Evolutionary conservation across 495 filamentous ascomycete genomes (phyloP), one percentile per base, ranked within the genome.

Genomic region (Hypoxylon crocopeplum): DNA sequence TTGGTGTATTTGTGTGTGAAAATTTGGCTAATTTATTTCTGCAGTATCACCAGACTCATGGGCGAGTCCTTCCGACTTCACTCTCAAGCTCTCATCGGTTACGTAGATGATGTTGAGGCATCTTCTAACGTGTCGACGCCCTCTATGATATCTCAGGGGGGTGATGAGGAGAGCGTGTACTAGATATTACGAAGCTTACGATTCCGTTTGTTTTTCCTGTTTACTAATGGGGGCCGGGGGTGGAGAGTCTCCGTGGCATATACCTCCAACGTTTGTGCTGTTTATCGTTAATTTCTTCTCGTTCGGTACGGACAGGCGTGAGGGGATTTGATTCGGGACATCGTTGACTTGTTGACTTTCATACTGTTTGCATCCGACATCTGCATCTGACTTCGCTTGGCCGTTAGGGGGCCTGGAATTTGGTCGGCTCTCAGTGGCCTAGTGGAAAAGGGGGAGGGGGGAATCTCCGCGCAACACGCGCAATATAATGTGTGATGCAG

Each of bases 11-110:
- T 32, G 12, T 27, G 4, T 3, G 15, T 52, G 47, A 34, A 52
- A 48, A 32, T 1, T 11, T 48, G 69, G 61, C 88, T 88, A 79
- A 88, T 74, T 40, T 32, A 24, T 7, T 7, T 36, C 29, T 67
- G 7, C 62, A 98, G 94, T 57, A 97, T 98, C 71, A 97, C 93
- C 64, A 91, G 94, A 71, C 82, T 98, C 27, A 95, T 98, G 89
- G 94, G 94, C 70, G 95, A 98, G 72, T 92, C 94, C 40, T 98
- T 98, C 85, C 92, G 94, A 69, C 88, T 97, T 52, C 93, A 97
- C 75, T 89, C 94, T 12, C 92, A 98, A 74, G 92, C 94, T 45
- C 85, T 98, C 16, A 83, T 90, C 37, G 91, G 94, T 71, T 97
- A 96, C 72, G 92, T 96, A 66, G 95, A 97, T 69, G 90, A 84